Percentiles rank a stretch among this genome's conserved stretches.
phyloP scores from a whole-genome alignment of 441 rosid species.

The Francoa sonchifolia region DNA sequence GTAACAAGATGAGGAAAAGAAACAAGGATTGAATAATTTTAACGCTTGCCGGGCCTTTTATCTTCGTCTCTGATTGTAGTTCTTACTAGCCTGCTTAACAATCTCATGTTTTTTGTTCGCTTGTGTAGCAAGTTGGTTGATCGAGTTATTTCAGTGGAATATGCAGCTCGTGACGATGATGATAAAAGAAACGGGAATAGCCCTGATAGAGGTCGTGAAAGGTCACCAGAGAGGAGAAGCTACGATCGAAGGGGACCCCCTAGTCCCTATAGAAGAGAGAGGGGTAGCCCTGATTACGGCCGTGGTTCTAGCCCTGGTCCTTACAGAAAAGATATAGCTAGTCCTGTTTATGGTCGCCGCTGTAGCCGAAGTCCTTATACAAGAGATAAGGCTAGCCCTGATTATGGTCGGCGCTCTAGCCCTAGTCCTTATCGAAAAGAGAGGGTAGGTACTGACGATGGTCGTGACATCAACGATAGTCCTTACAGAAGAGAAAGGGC shows the following conservation, averaged over 20 bases:
- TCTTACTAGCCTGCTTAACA: too few species aligned
- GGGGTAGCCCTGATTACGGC: constrained; percentile 88
- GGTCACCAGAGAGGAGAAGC: constrained; percentile 51
- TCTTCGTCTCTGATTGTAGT: neutral
- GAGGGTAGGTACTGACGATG: constrained; percentile 31
- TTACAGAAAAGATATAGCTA: constrained; percentile 38
- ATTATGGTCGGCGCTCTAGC: constrained; percentile 33
- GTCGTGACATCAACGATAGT: constrained; percentile 25
- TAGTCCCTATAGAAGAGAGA: constrained; percentile 68
- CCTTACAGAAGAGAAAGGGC: constrained; percentile 34
- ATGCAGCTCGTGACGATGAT: constrained; percentile 76
- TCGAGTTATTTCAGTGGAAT: constrained; percentile 85
- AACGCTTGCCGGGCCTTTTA: too few species aligned
- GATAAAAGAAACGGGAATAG: constrained; percentile 44
- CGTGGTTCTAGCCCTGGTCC: constrained; percentile 47
- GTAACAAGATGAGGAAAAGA: too few species aligned
- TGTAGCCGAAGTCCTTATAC: constrained; percentile 43
- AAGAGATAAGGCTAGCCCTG: constrained; percentile 44
- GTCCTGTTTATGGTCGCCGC: constrained; percentile 55
- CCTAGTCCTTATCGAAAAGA: constrained; percentile 41
- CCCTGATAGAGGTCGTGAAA: constrained; percentile 65
- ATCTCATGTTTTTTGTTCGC: neutral
- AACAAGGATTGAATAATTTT: too few species aligned
- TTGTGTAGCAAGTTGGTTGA: constrained; percentile 73
- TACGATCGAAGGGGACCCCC: constrained; percentile 57